A percentile compares a stretch with the other conserved stretches of the same genome.
These are phyloP conservation scores for Trifolium pratense DNA, from an alignment of 306 rosid genomes.

Conservation along the genomic window DNA sequence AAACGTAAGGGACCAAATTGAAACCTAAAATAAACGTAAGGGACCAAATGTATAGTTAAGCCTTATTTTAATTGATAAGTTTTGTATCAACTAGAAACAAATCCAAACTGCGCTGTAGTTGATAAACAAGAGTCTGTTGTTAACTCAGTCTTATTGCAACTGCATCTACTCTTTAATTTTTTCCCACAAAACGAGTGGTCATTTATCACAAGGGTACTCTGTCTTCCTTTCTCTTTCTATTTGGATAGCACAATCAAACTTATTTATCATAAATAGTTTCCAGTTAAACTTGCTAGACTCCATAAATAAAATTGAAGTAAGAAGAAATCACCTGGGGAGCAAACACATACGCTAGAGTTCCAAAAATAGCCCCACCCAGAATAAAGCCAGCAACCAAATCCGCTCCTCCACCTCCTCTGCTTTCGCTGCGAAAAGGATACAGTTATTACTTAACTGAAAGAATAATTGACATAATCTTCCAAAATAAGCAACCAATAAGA, in stretches of 20 bases:
- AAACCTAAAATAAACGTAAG: too few species aligned
- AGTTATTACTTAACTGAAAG: slow-evolving; percentile 15
- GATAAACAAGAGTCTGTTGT: neutral
- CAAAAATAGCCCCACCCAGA: slow-evolving; percentile 88
- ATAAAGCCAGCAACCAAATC: slow-evolving; percentile 89
- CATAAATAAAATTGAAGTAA: slow-evolving; percentile 14
- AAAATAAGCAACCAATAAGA: slow-evolving; percentile 22
- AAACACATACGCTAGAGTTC: slow-evolving; percentile 80
- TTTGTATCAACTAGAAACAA: neutral
- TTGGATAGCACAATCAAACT: slow-evolving; percentile 14
- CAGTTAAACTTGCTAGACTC: slow-evolving; percentile 27
- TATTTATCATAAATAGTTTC: slow-evolving; percentile 12
- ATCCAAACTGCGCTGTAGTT: neutral
- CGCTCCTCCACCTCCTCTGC: slow-evolving; percentile 68
- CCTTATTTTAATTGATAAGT: slow-evolving; percentile 1
- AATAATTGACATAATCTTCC: slow-evolving; percentile 16
- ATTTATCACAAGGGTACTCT: neutral
- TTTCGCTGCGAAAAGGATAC: slow-evolving; percentile 57
- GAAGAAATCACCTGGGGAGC: slow-evolving; percentile 88
- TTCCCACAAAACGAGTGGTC: neutral
- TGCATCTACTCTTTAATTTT: neutral
- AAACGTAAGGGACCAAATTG: too few species aligned
- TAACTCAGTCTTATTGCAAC: neutral
- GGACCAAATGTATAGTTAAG: too few species aligned
- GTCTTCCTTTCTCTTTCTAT: slow-evolving; percentile 3